Evolutionary conservation across 495 filamentous ascomycete species (phyloP), one percentile per base, ranked within the genome.

Genomic region (Cryomyces minteri): DNA sequence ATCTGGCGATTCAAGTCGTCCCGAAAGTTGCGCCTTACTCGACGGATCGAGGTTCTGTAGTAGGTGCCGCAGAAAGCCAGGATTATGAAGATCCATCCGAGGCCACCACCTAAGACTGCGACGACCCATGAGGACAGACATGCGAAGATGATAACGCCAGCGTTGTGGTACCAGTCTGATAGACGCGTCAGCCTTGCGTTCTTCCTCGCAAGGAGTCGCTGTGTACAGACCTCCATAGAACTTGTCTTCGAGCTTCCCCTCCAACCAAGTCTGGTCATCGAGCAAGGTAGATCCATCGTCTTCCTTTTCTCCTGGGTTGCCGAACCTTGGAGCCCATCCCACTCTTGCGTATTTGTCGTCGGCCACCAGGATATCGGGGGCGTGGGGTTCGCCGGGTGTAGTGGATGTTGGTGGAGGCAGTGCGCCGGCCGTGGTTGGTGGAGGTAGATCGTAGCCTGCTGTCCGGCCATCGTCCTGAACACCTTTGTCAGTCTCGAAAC

Each of bases 121-220:
- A 94, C 64, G 4, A 94, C 62, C 88, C 88, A 99, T 2, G 88
- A 94, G 28, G 75, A 67, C 28, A 99, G 67, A 54, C 86, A 94
- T 28, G 90, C 86, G 54, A 99, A 95, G 39, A 84, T 68, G 51
- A 99, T 95, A 45, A 96, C 68, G 29, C 65, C 90, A 11, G 87
- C 78, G 61, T 99, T 96, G 59, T 96, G 86, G 60, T 95, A 96
- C 90, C 90, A 99, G 55, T 95, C 88, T 84, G 48, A n/a, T 14
- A 36, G 41, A n/a, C 42, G 31, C 9, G 7, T 45, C 18, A 25
- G 18, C 2, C 18, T 25, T 25, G 18, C 18, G 18, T 25, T 11
- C 12, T 32, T 32, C 10, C 1, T 31, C 41, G 39, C 2, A 3
- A n/a, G 11, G 14, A 28, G 25, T 25, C 29, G 30, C 30, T 18